Evolutionary conservation across 352 stramenopile species (phyloP).

Genomic region (Globisporangium emineosum): DNA sequence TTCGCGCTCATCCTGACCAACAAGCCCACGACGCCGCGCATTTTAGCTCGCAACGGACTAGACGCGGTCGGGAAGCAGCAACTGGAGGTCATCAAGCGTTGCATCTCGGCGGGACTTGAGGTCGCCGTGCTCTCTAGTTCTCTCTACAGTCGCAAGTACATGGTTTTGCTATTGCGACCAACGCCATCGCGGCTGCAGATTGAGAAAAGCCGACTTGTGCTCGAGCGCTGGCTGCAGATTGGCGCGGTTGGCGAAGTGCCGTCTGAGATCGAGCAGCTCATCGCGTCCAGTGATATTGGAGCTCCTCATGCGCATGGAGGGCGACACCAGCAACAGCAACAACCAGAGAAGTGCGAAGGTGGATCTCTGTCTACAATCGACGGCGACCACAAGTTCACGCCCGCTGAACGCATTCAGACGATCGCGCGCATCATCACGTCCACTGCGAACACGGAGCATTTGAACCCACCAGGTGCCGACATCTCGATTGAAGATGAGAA

Average conservation of each 20-base stretch:
- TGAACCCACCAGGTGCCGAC: conserved; percentile 74
- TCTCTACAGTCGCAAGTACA: conserved; percentile 79
- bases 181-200: conserved; percentile 64
- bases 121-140: conserved; percentile 79
- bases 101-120: conserved; percentile 70
- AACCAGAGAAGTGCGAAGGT: background rate
- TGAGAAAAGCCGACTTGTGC: conserved; percentile 73
- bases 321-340: background rate
- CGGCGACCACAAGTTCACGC: conserved; percentile 76
- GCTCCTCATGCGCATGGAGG: conserved; percentile 22
- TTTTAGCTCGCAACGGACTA: conserved; percentile 69
- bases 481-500: conserved; percentile 83
- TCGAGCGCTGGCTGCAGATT: conserved; percentile 85
- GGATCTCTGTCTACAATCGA: conserved; percentile 11
- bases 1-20: conserved; percentile 84
- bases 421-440: conserved; percentile 87
- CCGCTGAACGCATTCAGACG: conserved; percentile 78
- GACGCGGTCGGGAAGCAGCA: conserved; percentile 72
- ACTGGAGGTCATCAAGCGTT: conserved; percentile 71
- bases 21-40: conserved; percentile 71
- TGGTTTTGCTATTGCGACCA: conserved; percentile 67
- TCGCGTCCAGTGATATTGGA: conserved; percentile 72
- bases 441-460: conserved; percentile 56
- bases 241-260: conserved; percentile 81
- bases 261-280: conserved; percentile 84